These are phyloP conservation scores for Lachancea sp. DNA, from an alignment of 805 yeast species.

Conservation along the genomic window DNA sequence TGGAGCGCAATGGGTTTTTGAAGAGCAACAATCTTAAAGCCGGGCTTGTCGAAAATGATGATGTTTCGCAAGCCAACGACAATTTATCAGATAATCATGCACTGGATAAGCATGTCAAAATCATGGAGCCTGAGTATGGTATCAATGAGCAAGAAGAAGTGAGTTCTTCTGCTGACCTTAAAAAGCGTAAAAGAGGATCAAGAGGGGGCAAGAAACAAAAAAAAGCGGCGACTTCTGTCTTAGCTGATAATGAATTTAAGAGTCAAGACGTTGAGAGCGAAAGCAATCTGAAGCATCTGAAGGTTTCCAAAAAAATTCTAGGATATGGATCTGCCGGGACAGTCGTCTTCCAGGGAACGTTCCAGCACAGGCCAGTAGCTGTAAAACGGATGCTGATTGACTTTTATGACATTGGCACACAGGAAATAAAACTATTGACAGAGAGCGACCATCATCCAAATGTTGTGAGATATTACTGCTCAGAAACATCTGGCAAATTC, in stretches of 20 bases:
- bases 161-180: slow-evolving; percentile 21
- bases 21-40: slow-evolving; percentile 17
- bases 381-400: slow-evolving; percentile 90
- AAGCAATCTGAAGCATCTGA: slow-evolving; percentile 42
- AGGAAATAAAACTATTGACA: slow-evolving; percentile 78
- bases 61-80: slow-evolving; percentile 1
- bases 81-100: neutral
- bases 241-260: slow-evolving; percentile 4
- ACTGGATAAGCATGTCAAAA: slow-evolving; percentile 2
- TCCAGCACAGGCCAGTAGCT: slow-evolving; percentile 92
- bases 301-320: slow-evolving; percentile 64
- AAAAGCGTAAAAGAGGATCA: slow-evolving; percentile 74
- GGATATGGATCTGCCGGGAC: slow-evolving; percentile 98
- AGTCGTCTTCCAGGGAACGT: slow-evolving; percentile 82
- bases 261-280: slow-evolving; percentile 18
- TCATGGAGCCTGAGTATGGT: slow-evolving; percentile 13
- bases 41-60: slow-evolving; percentile 11
- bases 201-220: slow-evolving; percentile 72
- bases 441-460: slow-evolving; percentile 97
- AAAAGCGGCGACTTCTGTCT: slow-evolving; percentile 12
- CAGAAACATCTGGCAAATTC: slow-evolving; percentile 83
- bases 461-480: slow-evolving; percentile 87
- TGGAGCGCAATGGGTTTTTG: slow-evolving; percentile 32
- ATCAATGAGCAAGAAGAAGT: slow-evolving; percentile 9
- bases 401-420: slow-evolving; percentile 89